Percentiles rank a stretch among this genome's conserved stretches.
Evolutionary conservation across 2,329 filamentous ascomycete genomes (phyloP).

Genomic region (Cercospora canescens): DNA sequence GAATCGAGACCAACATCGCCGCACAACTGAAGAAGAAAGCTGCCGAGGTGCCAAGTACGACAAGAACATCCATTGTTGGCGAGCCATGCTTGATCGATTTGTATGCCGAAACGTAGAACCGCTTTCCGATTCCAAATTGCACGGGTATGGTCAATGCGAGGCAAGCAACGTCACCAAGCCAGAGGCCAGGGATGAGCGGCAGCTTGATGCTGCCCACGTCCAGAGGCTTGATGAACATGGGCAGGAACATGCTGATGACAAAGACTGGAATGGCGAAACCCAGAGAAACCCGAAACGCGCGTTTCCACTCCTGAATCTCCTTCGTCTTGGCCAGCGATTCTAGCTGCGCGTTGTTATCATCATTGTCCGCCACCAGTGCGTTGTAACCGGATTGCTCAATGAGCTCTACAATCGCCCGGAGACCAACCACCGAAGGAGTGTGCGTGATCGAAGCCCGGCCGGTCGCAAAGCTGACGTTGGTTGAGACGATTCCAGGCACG

Average conservation of each 20-base stretch:
- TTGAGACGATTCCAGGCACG: slow-evolving; percentile 72
- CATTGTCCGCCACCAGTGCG: slow-evolving; percentile 82
- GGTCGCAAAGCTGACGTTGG: slow-evolving; percentile 69
- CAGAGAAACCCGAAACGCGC: slow-evolving; percentile 74
- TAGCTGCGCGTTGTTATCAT: slow-evolving; percentile 95
- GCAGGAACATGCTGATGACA: slow-evolving; percentile 87
- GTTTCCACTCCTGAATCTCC: slow-evolving; percentile 91
- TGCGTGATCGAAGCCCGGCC: slow-evolving; percentile 74
- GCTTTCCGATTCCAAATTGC: slow-evolving; percentile 92
- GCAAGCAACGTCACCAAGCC: slow-evolving; percentile 84
- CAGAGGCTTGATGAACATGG: slow-evolving; percentile 75
- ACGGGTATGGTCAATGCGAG: slow-evolving; percentile 84
- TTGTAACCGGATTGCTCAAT: slow-evolving; percentile 85
- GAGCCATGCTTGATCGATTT: slow-evolving; percentile 88
- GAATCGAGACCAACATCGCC: slow-evolving; percentile 79
- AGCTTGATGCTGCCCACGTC: slow-evolving; percentile 73
- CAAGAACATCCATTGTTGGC: slow-evolving; percentile 96
- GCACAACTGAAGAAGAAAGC: slow-evolving; percentile 95
- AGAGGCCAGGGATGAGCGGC: slow-evolving; percentile 71
- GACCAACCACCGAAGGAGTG: slow-evolving; percentile 68
- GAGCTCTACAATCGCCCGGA: slow-evolving; percentile 77
- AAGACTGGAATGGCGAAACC: slow-evolving; percentile 89
- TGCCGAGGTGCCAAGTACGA: slow-evolving; percentile 88
- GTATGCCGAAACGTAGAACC: slow-evolving; percentile 91
- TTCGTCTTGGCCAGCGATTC: slow-evolving; percentile 95